Base-by-base conservation (phyloP, 768 basidiomycete species). In the Auricularia cornea region DNA sequence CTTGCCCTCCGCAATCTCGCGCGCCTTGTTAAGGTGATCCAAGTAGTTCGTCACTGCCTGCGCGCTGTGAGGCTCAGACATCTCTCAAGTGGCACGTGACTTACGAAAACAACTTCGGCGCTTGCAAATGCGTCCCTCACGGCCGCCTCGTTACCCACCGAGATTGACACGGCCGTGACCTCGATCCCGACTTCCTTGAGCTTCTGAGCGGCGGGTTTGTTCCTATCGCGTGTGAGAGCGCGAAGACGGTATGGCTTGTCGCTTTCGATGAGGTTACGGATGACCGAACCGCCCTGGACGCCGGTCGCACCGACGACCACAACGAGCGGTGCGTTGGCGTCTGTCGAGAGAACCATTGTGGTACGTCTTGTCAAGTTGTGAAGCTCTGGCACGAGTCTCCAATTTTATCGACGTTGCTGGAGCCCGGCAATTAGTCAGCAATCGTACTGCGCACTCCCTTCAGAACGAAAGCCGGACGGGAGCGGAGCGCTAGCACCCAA, bases 301-400 rank as follows among this genome's bases (percentile, higher is more conserved):
- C 80, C 80, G 40, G 80, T 80, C 8, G 76, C 80, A 40, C 80
- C 80, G 32, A 81, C 75, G 44, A 81, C 77, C 51, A 79, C 72
- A 62, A 81, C 78, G 61, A 77, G 66, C 10, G 54, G 54, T 6
- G 54, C 54, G 29, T 11, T 6, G 29, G 28, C 23, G 54, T 57
- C 54, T 6, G 54, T n/a, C 5, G 54, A 29, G 54, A 57, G 10
- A 16, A 26, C 29, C 54, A 57, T 57, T 18, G n/a, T n/a, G n/a
- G n/a, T n/a, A n/a, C n/a, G n/a, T n/a, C n/a, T n/a, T n/a, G n/a
- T n/a, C n/a, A n/a, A n/a, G n/a, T n/a, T n/a, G n/a, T n/a, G n/a
- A n/a, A n/a, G n/a, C n/a, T n/a, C n/a, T n/a, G n/a, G n/a, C n/a
- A n/a, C n/a, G n/a, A n/a, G n/a, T n/a, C n/a, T n/a, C n/a, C n/a